Base-by-base conservation (phyloP, 2,329 filamentous ascomycete species). In the Orbilia brochopaga region DNA sequence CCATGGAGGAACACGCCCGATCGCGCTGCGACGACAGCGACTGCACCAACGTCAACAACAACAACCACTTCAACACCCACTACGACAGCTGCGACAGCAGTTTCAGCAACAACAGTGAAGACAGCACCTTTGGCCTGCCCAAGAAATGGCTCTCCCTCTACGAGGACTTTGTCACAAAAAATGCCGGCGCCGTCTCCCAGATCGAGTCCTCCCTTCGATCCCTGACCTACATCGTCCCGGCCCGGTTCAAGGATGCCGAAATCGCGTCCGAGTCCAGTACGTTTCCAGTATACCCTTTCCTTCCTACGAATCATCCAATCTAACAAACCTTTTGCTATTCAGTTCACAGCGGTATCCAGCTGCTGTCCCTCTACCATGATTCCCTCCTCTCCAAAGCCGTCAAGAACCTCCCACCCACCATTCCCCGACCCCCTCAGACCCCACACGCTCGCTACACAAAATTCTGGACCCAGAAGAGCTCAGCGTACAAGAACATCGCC, bases 281-380 rank as follows among this genome's bases (percentile, higher is more conserved):
- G 83, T 79, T 35, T 40, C 57, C 61, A 17, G 42, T 32, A 21
- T 2, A 11, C 5, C 23, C 1, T 13, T n/a, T 54, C 24, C 11
- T 32, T 74, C 73, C n/a, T 75, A 76, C 23, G 69, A 74, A 30
- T 73, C 75, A 67, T 46, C 75, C 27, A 58, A 67, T 40, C 21
- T 50, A 19, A 48, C 44, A 15, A 10, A 8, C 54, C 27, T 32
- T 32, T 4, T 32, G n/a, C n/a, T n/a, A n/a, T 32, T 32, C 75
- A 86, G 84, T 96, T 55, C 91, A 96, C 79, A 94, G 91, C 13
- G 87, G 88, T 74, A 90, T 97, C 24, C 92, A 96, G 78, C 85
- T 97, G 15, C 87, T 97, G 62, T 92, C 92, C 0, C 83, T 97
- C 62, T 97, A 97, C 80, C 93, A 97, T 84, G 93, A 97, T 80